Evolutionary conservation across 2,329 filamentous ascomycete species (phyloP).

Genomic region (Pestalotiopsis sp.): DNA sequence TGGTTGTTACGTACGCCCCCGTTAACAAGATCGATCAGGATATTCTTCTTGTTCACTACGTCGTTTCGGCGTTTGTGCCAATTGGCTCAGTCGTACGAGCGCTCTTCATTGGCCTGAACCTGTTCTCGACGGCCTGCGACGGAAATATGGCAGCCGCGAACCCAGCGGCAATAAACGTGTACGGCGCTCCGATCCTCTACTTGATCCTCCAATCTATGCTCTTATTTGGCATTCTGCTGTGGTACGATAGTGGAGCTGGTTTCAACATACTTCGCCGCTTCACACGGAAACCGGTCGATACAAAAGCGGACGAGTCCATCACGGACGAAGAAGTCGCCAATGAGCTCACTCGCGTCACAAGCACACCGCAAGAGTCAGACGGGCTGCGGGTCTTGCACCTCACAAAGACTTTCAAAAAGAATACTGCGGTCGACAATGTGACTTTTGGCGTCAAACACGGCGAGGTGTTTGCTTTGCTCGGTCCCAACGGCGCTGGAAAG

Average conservation of each 20-base stretch:
- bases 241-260: constrained; percentile 75
- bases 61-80: constrained; percentile 72
- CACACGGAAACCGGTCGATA: constrained; percentile 25
- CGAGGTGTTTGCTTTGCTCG: constrained; percentile 85
- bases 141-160: constrained; percentile 63
- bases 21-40: constrained; percentile 67
- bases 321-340: constrained; percentile 62
- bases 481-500: constrained; percentile 90
- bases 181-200: constrained; percentile 84
- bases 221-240: constrained; percentile 72
- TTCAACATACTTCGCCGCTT: constrained; percentile 44
- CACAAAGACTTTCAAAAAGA: constrained; percentile 75
- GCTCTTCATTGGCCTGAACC: constrained; percentile 76
- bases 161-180: constrained; percentile 70
- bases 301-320: constrained; percentile 28
- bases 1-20: constrained; percentile 72
- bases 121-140: constrained; percentile 79
- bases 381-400: constrained; percentile 79
- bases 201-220: constrained; percentile 72
- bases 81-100: constrained; percentile 74
- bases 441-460: constrained; percentile 78
- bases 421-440: constrained; percentile 83
- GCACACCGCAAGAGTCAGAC: constrained; percentile 48
- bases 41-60: constrained; percentile 72
- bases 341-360: constrained; percentile 64